Evolutionary conservation across 139 green algal genomes (phyloP).

Genomic region (Pseudopediastrum boryanum): DNA sequence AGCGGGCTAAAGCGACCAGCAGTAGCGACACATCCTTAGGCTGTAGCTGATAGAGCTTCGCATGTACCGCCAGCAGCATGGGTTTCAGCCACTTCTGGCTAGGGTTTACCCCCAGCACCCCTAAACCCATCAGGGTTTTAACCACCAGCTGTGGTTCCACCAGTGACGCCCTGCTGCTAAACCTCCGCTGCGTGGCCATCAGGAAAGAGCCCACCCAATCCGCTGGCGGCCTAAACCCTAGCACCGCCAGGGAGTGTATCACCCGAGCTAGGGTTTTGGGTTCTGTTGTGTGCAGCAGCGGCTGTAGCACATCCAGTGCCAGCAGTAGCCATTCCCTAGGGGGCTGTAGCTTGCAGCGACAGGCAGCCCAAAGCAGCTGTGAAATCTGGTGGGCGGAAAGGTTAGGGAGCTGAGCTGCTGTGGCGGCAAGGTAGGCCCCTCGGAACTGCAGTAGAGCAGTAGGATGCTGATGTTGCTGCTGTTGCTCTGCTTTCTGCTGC

Average conservation of each 20-base stretch:
- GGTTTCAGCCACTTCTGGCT: slow-evolving; percentile 8
- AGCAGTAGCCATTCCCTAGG: slow-evolving; percentile 7
- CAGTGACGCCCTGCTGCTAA: neutral
- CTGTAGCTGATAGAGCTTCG: slow-evolving; percentile 3
- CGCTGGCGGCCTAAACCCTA: slow-evolving; percentile 1
- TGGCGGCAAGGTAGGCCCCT: neutral
- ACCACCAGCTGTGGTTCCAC: neutral
- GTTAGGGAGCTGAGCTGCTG: neutral
- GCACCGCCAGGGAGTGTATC: neutral
- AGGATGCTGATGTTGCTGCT: neutral
- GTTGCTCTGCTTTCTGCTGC: neutral
- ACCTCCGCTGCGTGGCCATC: slow-evolving; percentile 26
- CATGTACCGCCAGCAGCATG: slow-evolving; percentile 24
- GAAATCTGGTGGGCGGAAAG: neutral
- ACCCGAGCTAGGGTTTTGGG: neutral
- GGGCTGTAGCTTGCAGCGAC: neutral
- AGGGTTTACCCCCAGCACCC: neutral
- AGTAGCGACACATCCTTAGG: neutral
- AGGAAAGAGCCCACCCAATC: slow-evolving; percentile 31
- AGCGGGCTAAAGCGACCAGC: slow-evolving; percentile 6
- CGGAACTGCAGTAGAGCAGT: no score
- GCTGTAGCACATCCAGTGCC: slow-evolving; percentile 4
- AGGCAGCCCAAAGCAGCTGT: slow-evolving; percentile 24
- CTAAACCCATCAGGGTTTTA: neutral
- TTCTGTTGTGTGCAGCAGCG: neutral